phyloP scores from a whole-genome alignment of 2,329 filamentous ascomycete species.

The Calycina herbarum region DNA sequence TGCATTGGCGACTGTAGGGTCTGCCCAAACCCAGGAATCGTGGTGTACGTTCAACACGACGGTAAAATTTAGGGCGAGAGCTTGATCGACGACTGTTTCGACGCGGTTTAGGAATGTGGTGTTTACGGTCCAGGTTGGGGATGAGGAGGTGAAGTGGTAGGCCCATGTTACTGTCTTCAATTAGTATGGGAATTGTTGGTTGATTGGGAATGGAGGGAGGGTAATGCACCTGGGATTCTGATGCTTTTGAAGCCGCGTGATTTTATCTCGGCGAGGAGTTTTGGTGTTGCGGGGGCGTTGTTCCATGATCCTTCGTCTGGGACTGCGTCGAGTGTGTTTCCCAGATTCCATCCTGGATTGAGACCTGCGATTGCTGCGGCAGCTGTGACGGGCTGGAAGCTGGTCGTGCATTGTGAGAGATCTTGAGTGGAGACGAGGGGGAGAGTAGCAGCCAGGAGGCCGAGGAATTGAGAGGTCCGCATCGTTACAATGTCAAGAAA shows the following conservation, averaged over 20 bases:
- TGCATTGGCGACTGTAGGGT: conserved; percentile 46
- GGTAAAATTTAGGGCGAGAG: conserved; percentile 50
- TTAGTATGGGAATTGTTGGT: conserved; percentile 2
- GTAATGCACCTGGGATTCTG: conserved; percentile 50
- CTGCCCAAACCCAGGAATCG: conserved; percentile 60
- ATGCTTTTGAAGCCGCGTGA: conserved; percentile 57
- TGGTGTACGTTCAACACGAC: conserved; percentile 60
- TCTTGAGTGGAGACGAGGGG: neutral
- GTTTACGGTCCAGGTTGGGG: conserved; percentile 56
- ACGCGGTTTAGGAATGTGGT: conserved; percentile 56
- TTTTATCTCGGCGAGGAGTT: conserved; percentile 53
- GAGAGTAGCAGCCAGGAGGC: neutral
- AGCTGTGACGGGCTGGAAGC: conserved; percentile 22
- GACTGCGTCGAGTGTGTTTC: conserved; percentile 58
- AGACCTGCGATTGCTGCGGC: conserved; percentile 44
- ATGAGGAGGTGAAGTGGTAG: conserved; percentile 52
- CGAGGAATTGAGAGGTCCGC: neutral
- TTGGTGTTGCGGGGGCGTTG: conserved; percentile 50
- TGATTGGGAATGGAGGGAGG: neutral
- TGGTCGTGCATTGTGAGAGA: neutral
- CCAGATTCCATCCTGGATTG: conserved; percentile 60
- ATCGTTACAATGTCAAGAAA: neutral
- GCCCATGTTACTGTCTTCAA: conserved; percentile 53
- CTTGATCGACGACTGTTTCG: conserved; percentile 57
- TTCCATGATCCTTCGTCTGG: conserved; percentile 60